Evolutionary conservation across 1,139 yeast species (phyloP), one percentile per base, ranked within the genome.

Genomic region (Suhomyces anneliseae): DNA sequence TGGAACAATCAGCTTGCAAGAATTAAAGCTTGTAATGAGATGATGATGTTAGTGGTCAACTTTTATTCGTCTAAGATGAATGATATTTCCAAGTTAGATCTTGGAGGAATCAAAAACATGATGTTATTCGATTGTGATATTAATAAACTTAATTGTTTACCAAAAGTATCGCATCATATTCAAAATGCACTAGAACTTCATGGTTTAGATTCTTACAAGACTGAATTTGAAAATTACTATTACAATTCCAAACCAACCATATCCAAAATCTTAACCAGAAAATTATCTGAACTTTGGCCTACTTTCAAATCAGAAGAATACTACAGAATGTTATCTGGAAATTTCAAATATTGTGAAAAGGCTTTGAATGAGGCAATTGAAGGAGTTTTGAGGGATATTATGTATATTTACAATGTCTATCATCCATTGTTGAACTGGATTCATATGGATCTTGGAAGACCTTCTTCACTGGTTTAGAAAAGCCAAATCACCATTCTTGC

Each of bases 361-460:
- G 51, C 50, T 9, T 40, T 54, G 11, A 45, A 44, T 7, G 15
- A 41, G 9, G 24, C 55, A 36, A 39, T 54, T 14, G 27, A 39
- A 7, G 56, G 55, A 8, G 39, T 48, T 11, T 26, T 37, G 12
- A 29, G 29, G 4, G 43, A 55, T 9, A 48, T 52, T 9, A 29
- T 34, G 11, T 54, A 44, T 39, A 54, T 65, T 19, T 66, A 64
- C 53, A 47, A 51, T 19, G 46, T 66, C 10, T 68, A 69, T 46
- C 48, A 55, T 32, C 72, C 72, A 6, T 50, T 66, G 14, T 50
- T 69, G 14, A 61, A 66, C 51, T 69, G 74, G 74, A 61, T 69
- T 7, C 59, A 63, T 51, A 40, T 36, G 34, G 74, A 69, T 48
- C 46, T 65, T 37, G 68, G 68, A 8, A 51, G 24, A 19, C 24